Conservation (phyloP, 305 asterid genomes). For the Solanum aculeatissimum region DNA sequence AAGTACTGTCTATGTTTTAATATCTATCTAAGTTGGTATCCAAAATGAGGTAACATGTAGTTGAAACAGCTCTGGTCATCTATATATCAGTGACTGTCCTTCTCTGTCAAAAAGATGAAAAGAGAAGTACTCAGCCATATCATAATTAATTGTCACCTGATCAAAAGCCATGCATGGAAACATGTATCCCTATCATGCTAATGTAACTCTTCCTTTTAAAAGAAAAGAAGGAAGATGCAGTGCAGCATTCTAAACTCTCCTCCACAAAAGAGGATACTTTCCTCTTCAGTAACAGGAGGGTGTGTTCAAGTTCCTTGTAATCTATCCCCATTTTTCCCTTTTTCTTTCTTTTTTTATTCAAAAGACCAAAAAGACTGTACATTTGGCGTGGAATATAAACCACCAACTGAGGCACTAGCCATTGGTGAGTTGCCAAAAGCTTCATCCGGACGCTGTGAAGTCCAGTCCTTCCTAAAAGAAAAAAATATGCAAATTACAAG, state of each 20-base stretch:
- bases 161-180: slow-evolving; percentile 15
- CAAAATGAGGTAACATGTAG: neutral
- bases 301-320: slow-evolving; percentile 25
- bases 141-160: slow-evolving; percentile 14
- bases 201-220: slow-evolving; percentile 53
- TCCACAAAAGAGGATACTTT: slow-evolving; percentile 25
- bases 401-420: slow-evolving; percentile 59
- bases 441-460: slow-evolving; percentile 38
- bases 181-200: slow-evolving; percentile 20
- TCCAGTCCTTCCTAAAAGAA: slow-evolving; percentile 64
- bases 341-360: slow-evolving; percentile 19
- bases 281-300: slow-evolving; percentile 28
- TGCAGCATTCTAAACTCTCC: slow-evolving; percentile 43
- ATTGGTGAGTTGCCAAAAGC: slow-evolving; percentile 46
- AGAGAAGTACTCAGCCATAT: slow-evolving; percentile 14
- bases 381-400: slow-evolving; percentile 68
- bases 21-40: neutral
- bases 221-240: slow-evolving; percentile 68
- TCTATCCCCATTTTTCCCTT: slow-evolving; percentile 10
- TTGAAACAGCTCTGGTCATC: slow-evolving; percentile 1
- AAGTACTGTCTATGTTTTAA: neutral
- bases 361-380: slow-evolving; percentile 84
- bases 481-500: slow-evolving; percentile 3
- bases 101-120: neutral
- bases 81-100: neutral